Percentiles rank a stretch among this genome's conserved stretches.
These are phyloP conservation scores for Logfia minima DNA, from an alignment of 129 eudicot species.

Conservation along the genomic window DNA sequence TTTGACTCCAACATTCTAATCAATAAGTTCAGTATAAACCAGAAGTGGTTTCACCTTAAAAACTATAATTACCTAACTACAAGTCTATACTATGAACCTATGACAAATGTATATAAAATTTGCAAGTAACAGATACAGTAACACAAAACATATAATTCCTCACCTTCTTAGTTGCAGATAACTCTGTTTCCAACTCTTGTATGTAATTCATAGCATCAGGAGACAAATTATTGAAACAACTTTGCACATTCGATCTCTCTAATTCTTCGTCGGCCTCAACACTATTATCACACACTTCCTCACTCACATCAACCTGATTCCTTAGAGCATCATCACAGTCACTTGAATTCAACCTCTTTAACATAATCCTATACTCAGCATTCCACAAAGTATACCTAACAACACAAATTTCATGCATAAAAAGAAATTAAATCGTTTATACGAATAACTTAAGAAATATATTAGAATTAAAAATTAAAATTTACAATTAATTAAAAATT, in stretches of 20 bases:
- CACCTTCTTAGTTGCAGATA: slow-evolving; percentile 53
- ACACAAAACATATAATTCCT: not conserved
- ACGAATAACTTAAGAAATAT: not conserved
- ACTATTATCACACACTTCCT: slow-evolving; percentile 28
- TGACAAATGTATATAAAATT: not conserved
- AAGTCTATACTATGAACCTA: not conserved
- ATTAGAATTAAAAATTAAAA: not conserved
- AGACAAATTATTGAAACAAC: slow-evolving; percentile 49
- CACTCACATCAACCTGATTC: slow-evolving; percentile 25
- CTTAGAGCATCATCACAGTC: slow-evolving; percentile 35
- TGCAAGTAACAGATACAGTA: not conserved
- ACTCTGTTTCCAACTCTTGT: slow-evolving; percentile 60
- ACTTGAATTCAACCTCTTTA: slow-evolving; percentile 2
- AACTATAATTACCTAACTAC: no score
- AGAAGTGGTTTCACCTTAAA: no score
- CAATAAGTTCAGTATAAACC: no score
- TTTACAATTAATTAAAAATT: no score
- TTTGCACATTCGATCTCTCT: slow-evolving; percentile 30
- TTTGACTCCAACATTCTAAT: no score
- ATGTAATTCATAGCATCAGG: slow-evolving; percentile 56
- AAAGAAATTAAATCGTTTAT: not conserved
- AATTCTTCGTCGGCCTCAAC: slow-evolving; percentile 30
- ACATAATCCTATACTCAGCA: slow-evolving; percentile 59
- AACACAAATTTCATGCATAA: not conserved
- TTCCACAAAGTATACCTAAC: slow-evolving; percentile 77